Evolutionary conservation across 2,329 filamentous ascomycete genomes (phyloP), one percentile per base, ranked within the genome.

Genomic region (Pseudocercospora pini-densiflorae): DNA sequence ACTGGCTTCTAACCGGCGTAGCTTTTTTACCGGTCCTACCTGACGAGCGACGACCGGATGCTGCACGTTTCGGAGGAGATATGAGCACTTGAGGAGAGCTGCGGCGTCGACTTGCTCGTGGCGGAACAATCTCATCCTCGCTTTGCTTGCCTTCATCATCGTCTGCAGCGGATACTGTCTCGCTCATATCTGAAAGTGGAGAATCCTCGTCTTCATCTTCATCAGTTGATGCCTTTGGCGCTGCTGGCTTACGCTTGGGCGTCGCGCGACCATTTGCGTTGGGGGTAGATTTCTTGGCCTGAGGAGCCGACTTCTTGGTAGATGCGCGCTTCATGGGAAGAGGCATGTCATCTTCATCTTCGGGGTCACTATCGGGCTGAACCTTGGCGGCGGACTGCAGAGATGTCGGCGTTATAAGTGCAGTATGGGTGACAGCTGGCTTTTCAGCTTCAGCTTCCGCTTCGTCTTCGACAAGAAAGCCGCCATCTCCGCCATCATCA

Each of bases 401-500:
- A 12, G 71, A 76, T 59, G 71, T 68, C 12, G 71, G 74, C 29
- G 70, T 74, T 64, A 70, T 67, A 0, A 66, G 69, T 12, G 67
- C 63, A 14, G 69, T 64, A 27, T 70, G 62, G 7, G 53, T 24
- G 19, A 59, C 23, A 3, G 33, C 27, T 58, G 62, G 62, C 54
- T 54, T 65, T 36, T 31, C 61, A 29, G 57, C 51, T n/a, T 68
- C 65, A 21, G 40, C 21, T 14, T 77, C 73, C 2, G 77, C 76
- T 55, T 79, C 75, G 23, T 79, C 80, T n/a, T 77, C 74, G 24
- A 74, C 57, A 16, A 81, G 64, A 61, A 81, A 81, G 1, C 78
- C 78, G 16, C 77, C 79, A 58, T 72, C 74, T 0, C 77, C 79
- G 7, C 76, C 77, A 29, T 78, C 77, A 53, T 77, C 73, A 10